Evolutionary conservation across 1,284 basidiomycete species (phyloP), one percentile per base, ranked within the genome.

Genomic region (Heterobasidion occidentale): DNA sequence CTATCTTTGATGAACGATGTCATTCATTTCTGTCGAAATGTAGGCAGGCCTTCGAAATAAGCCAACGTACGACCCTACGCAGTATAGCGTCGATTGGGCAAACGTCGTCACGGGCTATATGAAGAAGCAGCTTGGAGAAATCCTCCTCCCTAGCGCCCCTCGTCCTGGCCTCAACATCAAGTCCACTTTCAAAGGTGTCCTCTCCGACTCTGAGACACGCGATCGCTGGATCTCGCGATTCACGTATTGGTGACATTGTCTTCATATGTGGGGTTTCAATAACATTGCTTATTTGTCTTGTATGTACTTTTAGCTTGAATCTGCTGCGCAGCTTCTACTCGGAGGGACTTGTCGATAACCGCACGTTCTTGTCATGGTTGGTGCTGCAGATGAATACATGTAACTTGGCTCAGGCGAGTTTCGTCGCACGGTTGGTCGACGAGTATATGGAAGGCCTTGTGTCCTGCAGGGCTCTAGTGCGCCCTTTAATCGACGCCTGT

Each of bases 71-170:
- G 86, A 86, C 66, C 88, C 86, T 42, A 87, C 80, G 20, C 86
- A 91, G 67, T 96, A 97, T 68, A 92, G 93, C 49, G 74, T 87
- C 33, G 94, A 98, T 60, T 98, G 94, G 85, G 92, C 96, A 0
- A 86, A 83, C 61, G 80, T 90, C 15, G 82, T 97, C 44, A 91
- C 89, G 1, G 80, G 86, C n/a, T 94, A 94, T 71, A 74, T 99
- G 66, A 88, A 90, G 70, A 94, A 92, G 63, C 94, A 96, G 67
- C 77, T 99, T 2, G 77, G 76, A 11, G 93, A 97, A 54, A 89
- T 98, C 54, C 80, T 83, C 3, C 73, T 95, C 14, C 93, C 93
- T 0, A 88, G 83, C 63, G 82, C 86, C n/a, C 83, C 86, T 17
- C 77, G 88, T 46, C 77, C 80, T 11, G 84, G 84, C 7, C 69